These are phyloP conservation scores for Clonostachys sp. DNA, from an alignment of 2,329 filamentous ascomycete genomes.

Conservation along the genomic window DNA sequence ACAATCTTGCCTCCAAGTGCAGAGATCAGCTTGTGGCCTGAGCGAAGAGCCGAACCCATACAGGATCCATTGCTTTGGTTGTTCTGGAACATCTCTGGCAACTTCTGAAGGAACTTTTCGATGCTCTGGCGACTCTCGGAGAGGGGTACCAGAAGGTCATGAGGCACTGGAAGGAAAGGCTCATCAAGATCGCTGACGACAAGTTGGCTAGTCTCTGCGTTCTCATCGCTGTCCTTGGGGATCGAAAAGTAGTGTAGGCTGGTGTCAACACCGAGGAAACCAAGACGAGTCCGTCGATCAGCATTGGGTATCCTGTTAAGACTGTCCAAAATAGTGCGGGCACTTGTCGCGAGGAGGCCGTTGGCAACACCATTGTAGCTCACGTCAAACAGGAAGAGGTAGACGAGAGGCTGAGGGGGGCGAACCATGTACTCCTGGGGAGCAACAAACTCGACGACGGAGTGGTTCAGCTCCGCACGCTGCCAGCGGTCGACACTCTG, in stretches of 20 bases:
- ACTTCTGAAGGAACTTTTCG: conserved; percentile 82
- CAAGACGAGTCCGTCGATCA: conserved; percentile 84
- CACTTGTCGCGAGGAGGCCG: conserved; percentile 85
- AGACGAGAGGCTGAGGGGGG: conserved; percentile 90
- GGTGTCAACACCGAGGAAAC: conserved; percentile 93
- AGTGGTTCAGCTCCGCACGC: conserved; percentile 86
- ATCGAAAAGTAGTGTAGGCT: conserved; percentile 96
- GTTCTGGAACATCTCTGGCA: conserved; percentile 95
- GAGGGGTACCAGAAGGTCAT: conserved; percentile 84
- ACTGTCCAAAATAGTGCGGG: conserved; percentile 90
- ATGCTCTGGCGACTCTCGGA: conserved; percentile 87
- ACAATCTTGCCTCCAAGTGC: conserved; percentile 93
- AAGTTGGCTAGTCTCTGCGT: conserved; percentile 81
- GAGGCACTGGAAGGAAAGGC: conserved; percentile 91
- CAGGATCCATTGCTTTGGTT: conserved; percentile 87
- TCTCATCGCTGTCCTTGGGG: conserved; percentile 81
- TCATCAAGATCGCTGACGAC: conserved; percentile 95
- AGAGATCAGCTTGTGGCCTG: conserved; percentile 93
- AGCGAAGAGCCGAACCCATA: conserved; percentile 89
- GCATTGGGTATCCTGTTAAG: conserved; percentile 97
- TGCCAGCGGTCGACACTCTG: conserved; percentile 91
- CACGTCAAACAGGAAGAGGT: conserved; percentile 92
- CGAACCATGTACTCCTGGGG: conserved; percentile 99
- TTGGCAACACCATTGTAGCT: conserved; percentile 87
- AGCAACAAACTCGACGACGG: conserved; percentile 96